Percentiles rank a stretch among this genome's conserved stretches.
phyloP scores from a whole-genome alignment of 2,329 filamentous ascomycete species.

The Microcyclospora tardicrescens region DNA sequence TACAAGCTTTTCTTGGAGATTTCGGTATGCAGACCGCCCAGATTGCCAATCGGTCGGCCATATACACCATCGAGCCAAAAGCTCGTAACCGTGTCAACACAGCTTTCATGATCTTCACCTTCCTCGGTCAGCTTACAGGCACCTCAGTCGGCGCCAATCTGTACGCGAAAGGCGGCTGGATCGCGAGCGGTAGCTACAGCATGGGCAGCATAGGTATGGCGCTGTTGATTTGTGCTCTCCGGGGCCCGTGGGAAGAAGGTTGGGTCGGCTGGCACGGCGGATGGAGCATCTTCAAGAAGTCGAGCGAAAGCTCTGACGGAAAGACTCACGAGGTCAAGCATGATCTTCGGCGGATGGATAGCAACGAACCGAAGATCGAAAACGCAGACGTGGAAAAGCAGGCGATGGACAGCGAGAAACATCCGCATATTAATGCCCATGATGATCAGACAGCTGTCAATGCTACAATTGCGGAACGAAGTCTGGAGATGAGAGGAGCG shows the following conservation, averaged over 20 bases:
- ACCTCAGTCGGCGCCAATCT: constrained; percentile 41
- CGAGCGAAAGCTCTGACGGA: constrained; percentile 26
- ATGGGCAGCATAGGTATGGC: constrained; percentile 41
- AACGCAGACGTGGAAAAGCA: constrained; percentile 22
- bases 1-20: constrained; percentile 60
- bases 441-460: constrained; percentile 16
- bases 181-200: constrained; percentile 42
- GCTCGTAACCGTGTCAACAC: constrained; percentile 67
- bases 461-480: constrained; percentile 14
- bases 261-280: constrained; percentile 52
- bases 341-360: constrained; percentile 7
- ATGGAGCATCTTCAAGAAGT: constrained; percentile 35
- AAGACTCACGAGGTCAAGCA: constrained; percentile 15
- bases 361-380: constrained; percentile 12
- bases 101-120: constrained; percentile 65
- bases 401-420: constrained; percentile 5
- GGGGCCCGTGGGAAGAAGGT: constrained; percentile 43
- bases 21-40: constrained; percentile 61
- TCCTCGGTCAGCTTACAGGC: constrained; percentile 63
- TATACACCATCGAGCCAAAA: constrained; percentile 58
- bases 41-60: constrained; percentile 57
- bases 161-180: constrained; percentile 45
- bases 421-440: constrained; percentile 10
- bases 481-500: constrained; percentile 16
- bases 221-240: constrained; percentile 27